A percentile compares a stretch with the other conserved stretches of the same genome.
phyloP scores from a whole-genome alignment of 2,329 filamentous ascomycete species.

The Penicillium sp. region DNA sequence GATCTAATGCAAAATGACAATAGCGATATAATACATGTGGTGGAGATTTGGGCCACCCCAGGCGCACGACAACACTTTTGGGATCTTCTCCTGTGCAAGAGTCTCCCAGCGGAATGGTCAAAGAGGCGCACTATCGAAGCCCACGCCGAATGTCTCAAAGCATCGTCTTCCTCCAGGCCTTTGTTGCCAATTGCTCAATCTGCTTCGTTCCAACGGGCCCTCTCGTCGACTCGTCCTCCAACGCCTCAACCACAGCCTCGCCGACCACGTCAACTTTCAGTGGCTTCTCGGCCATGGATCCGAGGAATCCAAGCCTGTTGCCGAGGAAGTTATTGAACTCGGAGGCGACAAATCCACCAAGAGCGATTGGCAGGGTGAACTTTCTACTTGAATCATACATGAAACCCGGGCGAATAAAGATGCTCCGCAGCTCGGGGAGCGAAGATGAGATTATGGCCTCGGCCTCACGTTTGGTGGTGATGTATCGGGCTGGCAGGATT shows the following conservation, averaged over 20 bases:
- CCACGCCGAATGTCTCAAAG: constrained; percentile 52
- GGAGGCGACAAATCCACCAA: constrained; percentile 71
- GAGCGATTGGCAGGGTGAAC: constrained; percentile 83
- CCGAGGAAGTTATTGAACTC: constrained; percentile 77
- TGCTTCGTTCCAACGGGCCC: constrained; percentile 76
- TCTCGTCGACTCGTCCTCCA: constrained; percentile 70
- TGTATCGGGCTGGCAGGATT: constrained; percentile 80
- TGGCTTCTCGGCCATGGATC: constrained; percentile 80
- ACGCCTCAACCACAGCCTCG: constrained; percentile 84
- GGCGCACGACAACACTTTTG: not conserved
- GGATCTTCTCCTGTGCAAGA: not conserved
- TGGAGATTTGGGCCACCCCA: constrained; percentile 8
- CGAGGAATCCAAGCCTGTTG: constrained; percentile 76
- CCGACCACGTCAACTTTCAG: constrained; percentile 84
- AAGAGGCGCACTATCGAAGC: not conserved
- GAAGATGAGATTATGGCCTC: constrained; percentile 72
- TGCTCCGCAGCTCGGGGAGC: constrained; percentile 72
- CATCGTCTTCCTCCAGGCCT: constrained; percentile 90
- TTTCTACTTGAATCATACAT: constrained; percentile 82
- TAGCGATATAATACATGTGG: constrained; percentile 24
- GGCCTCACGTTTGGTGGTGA: constrained; percentile 88
- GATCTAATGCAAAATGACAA: constrained; percentile 60
- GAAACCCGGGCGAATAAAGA: constrained; percentile 85
- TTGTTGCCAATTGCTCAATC: constrained; percentile 79
- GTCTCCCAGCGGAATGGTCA: not conserved